Conservation (phyloP, 139 green algal genomes). For the Closterium sp. region DNA sequence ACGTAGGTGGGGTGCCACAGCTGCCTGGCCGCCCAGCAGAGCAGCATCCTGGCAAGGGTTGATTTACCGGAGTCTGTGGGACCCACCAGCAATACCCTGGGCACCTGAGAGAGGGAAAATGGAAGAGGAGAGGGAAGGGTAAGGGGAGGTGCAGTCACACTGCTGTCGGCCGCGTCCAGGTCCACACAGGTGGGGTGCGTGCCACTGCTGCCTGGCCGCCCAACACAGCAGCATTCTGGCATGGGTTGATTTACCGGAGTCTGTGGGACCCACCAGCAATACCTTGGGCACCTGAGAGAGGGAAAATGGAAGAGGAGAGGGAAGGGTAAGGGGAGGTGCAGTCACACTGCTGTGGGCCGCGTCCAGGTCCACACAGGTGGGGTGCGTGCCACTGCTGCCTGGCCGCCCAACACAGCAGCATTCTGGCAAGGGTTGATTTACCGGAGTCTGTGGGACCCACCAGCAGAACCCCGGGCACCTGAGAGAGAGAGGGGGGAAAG, state of each 20-base stretch:
- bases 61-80: slow-evolving; percentile 85
- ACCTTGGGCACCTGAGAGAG: slow-evolving; percentile 54
- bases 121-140: too few species aligned
- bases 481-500: neutral
- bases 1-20: slow-evolving; percentile 72
- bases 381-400: slow-evolving; percentile 64
- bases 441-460: slow-evolving; percentile 82
- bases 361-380: slow-evolving; percentile 84
- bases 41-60: slow-evolving; percentile 75
- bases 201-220: slow-evolving; percentile 67
- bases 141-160: too few species aligned
- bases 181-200: slow-evolving; percentile 75
- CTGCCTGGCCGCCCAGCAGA: slow-evolving; percentile 81
- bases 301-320: slow-evolving; percentile 6
- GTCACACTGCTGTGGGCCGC: slow-evolving; percentile 86
- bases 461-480: slow-evolving; percentile 64
- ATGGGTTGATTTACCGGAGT: slow-evolving; percentile 84
- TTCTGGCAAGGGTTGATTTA: slow-evolving; percentile 79
- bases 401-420: slow-evolving; percentile 87
- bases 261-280: slow-evolving; percentile 77
- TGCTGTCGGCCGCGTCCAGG: slow-evolving; percentile 63
- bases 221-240: slow-evolving; percentile 84
- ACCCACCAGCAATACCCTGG: slow-evolving; percentile 71
- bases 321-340: slow-evolving; percentile 50
- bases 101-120: slow-evolving; percentile 43